Conservation (phyloP, 805 yeast species). For the Myxozyma lipomycoides region DNA sequence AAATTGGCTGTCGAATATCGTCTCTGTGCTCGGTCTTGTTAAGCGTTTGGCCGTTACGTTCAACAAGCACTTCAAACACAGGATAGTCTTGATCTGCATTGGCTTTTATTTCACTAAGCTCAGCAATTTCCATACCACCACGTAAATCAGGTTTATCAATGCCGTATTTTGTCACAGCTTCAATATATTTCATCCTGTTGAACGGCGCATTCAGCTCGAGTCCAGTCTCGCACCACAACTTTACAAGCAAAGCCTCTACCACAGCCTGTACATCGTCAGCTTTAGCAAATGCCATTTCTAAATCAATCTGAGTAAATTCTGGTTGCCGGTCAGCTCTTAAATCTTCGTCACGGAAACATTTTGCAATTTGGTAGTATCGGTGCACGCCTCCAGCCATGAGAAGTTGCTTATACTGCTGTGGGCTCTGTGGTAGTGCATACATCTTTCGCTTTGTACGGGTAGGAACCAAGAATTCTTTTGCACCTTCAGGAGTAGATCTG, state of each 20-base stretch:
- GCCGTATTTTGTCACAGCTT: constrained; percentile 73
- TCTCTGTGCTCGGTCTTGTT: constrained; percentile 20
- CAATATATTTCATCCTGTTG: constrained; percentile 54
- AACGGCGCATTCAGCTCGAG: constrained; percentile 31
- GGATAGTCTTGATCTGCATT: constrained; percentile 49
- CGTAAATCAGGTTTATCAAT: constrained; percentile 94
- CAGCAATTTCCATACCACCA: constrained; percentile 44
- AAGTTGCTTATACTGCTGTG: constrained; percentile 94
- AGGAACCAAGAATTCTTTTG: constrained; percentile 91
- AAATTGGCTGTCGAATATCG: constrained; percentile 56
- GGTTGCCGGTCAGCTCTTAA: constrained; percentile 94
- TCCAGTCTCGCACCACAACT: constrained; percentile 51
- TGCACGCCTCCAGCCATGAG: constrained; percentile 91
- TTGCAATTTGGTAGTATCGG: constrained; percentile 84
- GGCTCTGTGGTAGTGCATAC: constrained; percentile 95
- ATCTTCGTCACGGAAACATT: constrained; percentile 95
- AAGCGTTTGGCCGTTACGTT: constrained; percentile 36
- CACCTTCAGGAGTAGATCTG: constrained; percentile 98
- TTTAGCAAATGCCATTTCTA: constrained; percentile 84
- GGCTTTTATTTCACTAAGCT: constrained; percentile 44
- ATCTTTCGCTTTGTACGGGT: constrained; percentile 59
- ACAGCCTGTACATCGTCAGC: constrained; percentile 62
- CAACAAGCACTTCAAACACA: constrained; percentile 68
- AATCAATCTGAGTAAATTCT: constrained; percentile 94
- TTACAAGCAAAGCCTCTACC: constrained; percentile 54